Percentiles rank a stretch among this genome's conserved stretches.
Conservation (phyloP, 2,329 filamentous ascomycete genomes). For the Xylariaceae sp. region DNA sequence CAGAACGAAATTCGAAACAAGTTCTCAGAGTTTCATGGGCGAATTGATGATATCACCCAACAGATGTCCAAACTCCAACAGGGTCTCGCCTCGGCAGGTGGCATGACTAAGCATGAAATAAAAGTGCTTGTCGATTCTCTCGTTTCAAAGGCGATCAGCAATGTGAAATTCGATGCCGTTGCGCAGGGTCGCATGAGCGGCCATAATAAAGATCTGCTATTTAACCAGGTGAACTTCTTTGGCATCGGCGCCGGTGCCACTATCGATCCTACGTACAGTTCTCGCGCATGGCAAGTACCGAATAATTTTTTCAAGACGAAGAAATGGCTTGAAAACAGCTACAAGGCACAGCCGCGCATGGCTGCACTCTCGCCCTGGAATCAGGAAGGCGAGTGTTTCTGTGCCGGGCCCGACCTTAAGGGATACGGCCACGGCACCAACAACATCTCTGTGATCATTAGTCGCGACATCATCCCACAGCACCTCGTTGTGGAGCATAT, state of each 20-base stretch:
- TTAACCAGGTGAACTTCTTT: constrained; percentile 75
- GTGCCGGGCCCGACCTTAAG: constrained; percentile 60
- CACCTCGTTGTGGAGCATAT: constrained; percentile 78
- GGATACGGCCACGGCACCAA: constrained; percentile 61
- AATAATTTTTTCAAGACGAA: constrained; percentile 34
- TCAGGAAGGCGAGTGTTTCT: constrained; percentile 89
- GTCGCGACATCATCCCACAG: constrained; percentile 65
- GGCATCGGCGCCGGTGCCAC: constrained; percentile 67
- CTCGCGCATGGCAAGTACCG: constrained; percentile 57
- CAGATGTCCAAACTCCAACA: constrained; percentile 40
- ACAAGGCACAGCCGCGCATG: constrained; percentile 46
- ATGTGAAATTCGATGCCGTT: constrained; percentile 54
- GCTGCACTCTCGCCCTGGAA: constrained; percentile 72
- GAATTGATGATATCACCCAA: constrained; percentile 29
- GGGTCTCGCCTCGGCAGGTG: constrained; percentile 29
- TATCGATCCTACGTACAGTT: constrained; percentile 66
- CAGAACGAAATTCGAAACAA: constrained; percentile 32
- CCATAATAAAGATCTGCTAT: constrained; percentile 51
- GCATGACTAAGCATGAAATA: constrained; percentile 50
- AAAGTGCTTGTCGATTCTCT: constrained; percentile 47
- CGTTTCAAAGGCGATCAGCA: constrained; percentile 51
- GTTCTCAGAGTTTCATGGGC: constrained; percentile 23
- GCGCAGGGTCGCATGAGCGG: constrained; percentile 54
- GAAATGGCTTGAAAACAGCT: constrained; percentile 38
- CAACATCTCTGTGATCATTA: constrained; percentile 65